Percentiles rank a stretch among this genome's conserved stretches.
Conservation (phyloP, 2,329 filamentous ascomycete genomes). For the Amesomyces nigricolor region DNA sequence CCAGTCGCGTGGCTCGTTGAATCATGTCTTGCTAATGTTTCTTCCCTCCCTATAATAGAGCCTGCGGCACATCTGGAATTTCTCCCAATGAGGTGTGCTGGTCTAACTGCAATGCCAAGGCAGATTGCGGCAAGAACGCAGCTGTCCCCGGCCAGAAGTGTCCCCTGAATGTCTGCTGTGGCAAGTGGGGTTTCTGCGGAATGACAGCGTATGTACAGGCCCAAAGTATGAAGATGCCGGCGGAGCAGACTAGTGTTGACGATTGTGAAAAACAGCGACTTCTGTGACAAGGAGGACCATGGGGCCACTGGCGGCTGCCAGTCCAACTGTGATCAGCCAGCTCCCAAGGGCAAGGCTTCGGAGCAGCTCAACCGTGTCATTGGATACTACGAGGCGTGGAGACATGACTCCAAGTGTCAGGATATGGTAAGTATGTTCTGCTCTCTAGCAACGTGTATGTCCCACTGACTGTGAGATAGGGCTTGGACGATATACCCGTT, state of each 20-base stretch:
- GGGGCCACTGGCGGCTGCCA: constrained; percentile 19
- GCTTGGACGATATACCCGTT: no score
- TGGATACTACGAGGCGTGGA: constrained; percentile 29
- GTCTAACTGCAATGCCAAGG: constrained; percentile 10
- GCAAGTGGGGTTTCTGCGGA: constrained; percentile 31
- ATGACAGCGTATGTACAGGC: constrained; percentile 8
- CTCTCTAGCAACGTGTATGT: no score
- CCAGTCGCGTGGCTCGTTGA: no score
- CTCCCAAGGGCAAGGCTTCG: background rate
- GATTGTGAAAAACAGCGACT: constrained; percentile 13
- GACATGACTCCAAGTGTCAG: constrained; percentile 6
- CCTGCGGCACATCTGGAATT: no score
- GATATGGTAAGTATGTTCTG: background rate
- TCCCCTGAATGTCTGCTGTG: constrained; percentile 12
- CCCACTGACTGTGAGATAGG: no score
- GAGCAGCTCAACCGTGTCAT: constrained; percentile 8
- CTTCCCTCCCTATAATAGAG: no score
- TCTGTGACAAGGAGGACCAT: constrained; percentile 18
- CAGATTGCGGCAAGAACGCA: constrained; percentile 6
- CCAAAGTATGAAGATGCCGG: no score
- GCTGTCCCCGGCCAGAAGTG: background rate
- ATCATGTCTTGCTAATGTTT: no score
- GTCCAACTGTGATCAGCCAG: constrained; percentile 20
- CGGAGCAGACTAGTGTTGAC: no score
- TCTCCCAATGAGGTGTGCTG: no score